Evolutionary conservation across 768 basidiomycete species (phyloP), one percentile per base, ranked within the genome.

Genomic region (Mycena metata): DNA sequence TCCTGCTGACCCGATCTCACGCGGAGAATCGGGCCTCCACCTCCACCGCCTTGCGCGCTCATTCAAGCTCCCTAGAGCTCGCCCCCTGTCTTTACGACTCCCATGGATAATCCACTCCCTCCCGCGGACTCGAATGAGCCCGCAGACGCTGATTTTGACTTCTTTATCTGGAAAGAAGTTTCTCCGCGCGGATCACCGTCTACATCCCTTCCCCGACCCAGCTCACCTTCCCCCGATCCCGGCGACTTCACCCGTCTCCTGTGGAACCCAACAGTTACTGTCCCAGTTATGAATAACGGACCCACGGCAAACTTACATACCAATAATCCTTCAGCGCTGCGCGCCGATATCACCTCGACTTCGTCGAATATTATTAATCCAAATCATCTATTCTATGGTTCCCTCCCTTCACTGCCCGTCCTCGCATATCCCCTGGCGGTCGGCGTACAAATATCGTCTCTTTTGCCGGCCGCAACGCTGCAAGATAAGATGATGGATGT

Each of bases 1-100:
- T 46, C 70, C 65, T 10, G 41, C 74, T 10, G 76, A 77, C 51
- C 64, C 72, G 4, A 60, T 73, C 45, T 77, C 75, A 13, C 61
- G 76, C n/a, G 74, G 75, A 42, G 61, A 62, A 7, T 19, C 39
- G n/a, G 52, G 55, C 42, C 54, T 49, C 12, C 2, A 23, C 9
- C 6, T 9, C 11, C 33, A 35, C 8, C 66, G 52, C 16, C 55
- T 70, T 15, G 10, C 0, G 26, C 61, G 51, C 26, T 24, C 26
- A 1, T 70, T 72, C 42, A 0, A 55, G 23, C 59, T 70, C 42
- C 71, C 65, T 5, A 0, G 64, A 58, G 64, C 47, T 65, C 5
- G 30, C 61, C 4, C 3, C n/a, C 1, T 5, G 5, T 15, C 15
- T 64, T 23, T 0, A 13, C 15, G 63, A 64, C 16, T 1, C 17